Evolutionary conservation across 2,329 filamentous ascomycete genomes (phyloP).

Genomic region (Capronia coronata): DNA sequence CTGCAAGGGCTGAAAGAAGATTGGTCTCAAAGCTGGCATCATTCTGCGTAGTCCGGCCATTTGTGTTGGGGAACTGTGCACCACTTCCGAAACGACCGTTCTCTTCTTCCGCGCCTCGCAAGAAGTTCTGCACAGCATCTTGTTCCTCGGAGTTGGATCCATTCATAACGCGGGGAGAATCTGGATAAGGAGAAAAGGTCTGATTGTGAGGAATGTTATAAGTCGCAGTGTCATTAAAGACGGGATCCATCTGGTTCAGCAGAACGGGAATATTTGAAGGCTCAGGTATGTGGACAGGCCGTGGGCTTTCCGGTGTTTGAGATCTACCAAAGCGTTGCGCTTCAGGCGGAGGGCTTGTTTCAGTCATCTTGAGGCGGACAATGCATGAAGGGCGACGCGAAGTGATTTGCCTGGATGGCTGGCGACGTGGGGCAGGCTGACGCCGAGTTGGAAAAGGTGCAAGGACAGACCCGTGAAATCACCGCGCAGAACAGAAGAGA

Average conservation of each 20-base stretch:
- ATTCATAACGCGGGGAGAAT: slow-evolving; percentile 22
- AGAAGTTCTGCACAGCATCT: slow-evolving; percentile 27
- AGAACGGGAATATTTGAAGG: slow-evolving; percentile 64
- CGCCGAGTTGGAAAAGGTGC: slow-evolving; percentile 5
- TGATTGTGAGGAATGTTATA: slow-evolving; percentile 43
- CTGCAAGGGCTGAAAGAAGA: slow-evolving; percentile 18
- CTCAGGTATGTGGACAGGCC: slow-evolving; percentile 61
- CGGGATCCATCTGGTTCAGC: slow-evolving; percentile 64
- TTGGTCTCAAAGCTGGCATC: slow-evolving; percentile 12
- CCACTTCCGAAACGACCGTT: slow-evolving; percentile 18
- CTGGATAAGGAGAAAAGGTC: slow-evolving; percentile 28
- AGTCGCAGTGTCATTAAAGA: slow-evolving; percentile 61
- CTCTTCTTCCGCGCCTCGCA: slow-evolving; percentile 27
- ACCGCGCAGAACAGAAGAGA: slow-evolving; percentile 9
- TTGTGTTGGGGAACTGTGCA: slow-evolving; percentile 8
- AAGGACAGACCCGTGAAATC: slow-evolving; percentile 8
- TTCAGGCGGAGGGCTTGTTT: slow-evolving; percentile 26
- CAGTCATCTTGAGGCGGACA: slow-evolving; percentile 24
- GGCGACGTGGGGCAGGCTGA: slow-evolving; percentile 14
- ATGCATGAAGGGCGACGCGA: slow-evolving; percentile 22
- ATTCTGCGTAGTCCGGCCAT: slow-evolving; percentile 12
- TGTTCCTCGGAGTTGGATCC: slow-evolving; percentile 28
- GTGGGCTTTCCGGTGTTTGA: slow-evolving; percentile 64
- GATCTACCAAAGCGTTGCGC: slow-evolving; percentile 54
- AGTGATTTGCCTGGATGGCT: slow-evolving; percentile 10